A percentile compares a stretch with the other conserved stretches of the same genome.
phyloP scores from a whole-genome alignment of 2,329 filamentous ascomycete species.

The Hysterium pulicare region DNA sequence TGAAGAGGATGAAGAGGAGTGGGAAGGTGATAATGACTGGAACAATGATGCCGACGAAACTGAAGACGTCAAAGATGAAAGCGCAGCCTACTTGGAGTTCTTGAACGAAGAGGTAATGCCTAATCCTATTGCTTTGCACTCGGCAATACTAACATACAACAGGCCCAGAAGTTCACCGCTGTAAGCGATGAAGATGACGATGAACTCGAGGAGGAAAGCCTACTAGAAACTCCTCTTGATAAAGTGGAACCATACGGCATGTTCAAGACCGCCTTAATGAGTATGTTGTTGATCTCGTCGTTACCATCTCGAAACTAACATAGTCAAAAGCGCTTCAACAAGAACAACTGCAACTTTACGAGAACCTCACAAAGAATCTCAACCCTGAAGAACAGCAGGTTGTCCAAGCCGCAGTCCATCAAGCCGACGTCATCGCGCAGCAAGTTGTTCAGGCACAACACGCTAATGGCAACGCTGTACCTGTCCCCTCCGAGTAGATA shows the following conservation, averaged over 20 bases:
- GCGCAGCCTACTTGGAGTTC: constrained; percentile 92
- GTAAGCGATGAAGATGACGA: constrained; percentile 77
- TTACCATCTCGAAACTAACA: constrained; percentile 22
- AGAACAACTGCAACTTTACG: constrained; percentile 86
- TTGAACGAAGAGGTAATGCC: constrained; percentile 74
- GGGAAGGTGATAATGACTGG: constrained; percentile 73
- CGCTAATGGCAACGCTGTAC: constrained; percentile 10
- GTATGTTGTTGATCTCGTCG: constrained; percentile 54
- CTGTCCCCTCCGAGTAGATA: not conserved
- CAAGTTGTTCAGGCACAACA: constrained; percentile 27
- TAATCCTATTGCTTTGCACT: not conserved
- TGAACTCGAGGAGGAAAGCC: constrained; percentile 84
- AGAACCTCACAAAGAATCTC: constrained; percentile 73
- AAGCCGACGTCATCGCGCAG: constrained; percentile 59
- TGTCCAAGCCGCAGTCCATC: constrained; percentile 72
- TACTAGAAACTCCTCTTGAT: constrained; percentile 91
- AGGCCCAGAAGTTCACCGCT: constrained; percentile 80
- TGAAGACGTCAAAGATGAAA: constrained; percentile 78
- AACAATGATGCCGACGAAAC: constrained; percentile 62
- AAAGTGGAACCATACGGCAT: constrained; percentile 91
- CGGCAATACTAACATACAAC: constrained; percentile 26
- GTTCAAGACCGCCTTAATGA: constrained; percentile 77
- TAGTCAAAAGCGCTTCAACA: constrained; percentile 70
- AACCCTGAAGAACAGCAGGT: constrained; percentile 76
- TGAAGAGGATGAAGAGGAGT: constrained; percentile 76